These are phyloP conservation scores for Phytophthora pseudosyringae DNA, from an alignment of 352 stramenopile species.

Conservation along the genomic window DNA sequence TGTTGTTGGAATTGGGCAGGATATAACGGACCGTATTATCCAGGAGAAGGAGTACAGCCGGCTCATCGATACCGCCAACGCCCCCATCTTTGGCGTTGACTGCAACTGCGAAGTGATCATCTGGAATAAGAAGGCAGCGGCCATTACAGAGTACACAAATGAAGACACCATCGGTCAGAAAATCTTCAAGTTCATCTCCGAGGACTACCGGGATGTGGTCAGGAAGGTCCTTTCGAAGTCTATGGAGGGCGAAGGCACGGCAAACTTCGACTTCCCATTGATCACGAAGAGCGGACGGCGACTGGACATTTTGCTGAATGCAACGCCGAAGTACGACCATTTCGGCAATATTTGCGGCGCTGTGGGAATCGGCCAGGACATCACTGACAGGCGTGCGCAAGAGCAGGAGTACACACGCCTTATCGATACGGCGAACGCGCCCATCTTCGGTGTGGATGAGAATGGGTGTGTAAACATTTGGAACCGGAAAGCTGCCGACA, in stretches of 20 bases:
- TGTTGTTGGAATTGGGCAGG: conserved; percentile 57
- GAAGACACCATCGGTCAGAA: conserved; percentile 83
- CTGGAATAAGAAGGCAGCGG: conserved; percentile 88
- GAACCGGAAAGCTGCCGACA: conserved; percentile 78
- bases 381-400: conserved; percentile 72
- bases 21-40: conserved; percentile 58
- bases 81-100: conserved; percentile 76
- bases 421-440: conserved; percentile 60
- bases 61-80: conserved; percentile 50
- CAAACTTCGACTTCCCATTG: conserved; percentile 75
- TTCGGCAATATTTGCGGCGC: conserved; percentile 66
- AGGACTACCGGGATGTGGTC: conserved; percentile 49
- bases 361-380: conserved; percentile 80
- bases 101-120: conserved; percentile 72
- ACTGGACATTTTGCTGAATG: conserved; percentile 63
- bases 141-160: conserved; percentile 87
- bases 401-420: conserved; percentile 63
- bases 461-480: conserved; percentile 77
- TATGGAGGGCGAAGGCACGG: conserved; percentile 45
- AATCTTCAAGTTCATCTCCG: conserved; percentile 79
- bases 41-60: conserved; percentile 46
- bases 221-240: conserved; percentile 42
- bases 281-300: conserved; percentile 61
- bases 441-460: conserved; percentile 81
- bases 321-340: conserved; percentile 70